phyloP scores from a whole-genome alignment of 2,329 filamentous ascomycete genomes.

The Laburnicola sp. region DNA sequence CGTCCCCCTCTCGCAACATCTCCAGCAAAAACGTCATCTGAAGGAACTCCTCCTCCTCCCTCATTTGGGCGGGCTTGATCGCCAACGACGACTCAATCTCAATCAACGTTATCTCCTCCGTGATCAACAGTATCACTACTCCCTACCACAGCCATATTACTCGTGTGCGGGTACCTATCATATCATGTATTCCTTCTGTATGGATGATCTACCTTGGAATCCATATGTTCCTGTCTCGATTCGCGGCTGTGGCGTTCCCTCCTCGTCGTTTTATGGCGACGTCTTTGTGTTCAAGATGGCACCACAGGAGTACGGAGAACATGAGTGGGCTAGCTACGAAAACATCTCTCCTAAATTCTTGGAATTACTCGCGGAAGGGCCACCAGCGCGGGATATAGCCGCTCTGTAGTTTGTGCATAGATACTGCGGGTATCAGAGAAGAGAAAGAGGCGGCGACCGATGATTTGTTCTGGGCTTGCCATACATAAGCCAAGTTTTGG shows the following conservation, averaged over 20 bases:
- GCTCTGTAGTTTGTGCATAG: too few relatives aligned
- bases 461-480: too few relatives aligned
- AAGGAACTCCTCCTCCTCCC: background rate
- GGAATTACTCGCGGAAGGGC: background rate
- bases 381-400: too few relatives aligned
- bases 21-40: too few relatives aligned
- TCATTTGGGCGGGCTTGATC: background rate
- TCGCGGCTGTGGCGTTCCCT: background rate
- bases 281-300: conserved; percentile 2
- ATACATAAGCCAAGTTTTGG: too few relatives aligned
- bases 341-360: background rate
- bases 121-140: background rate
- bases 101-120: background rate
- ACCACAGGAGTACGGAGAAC: background rate
- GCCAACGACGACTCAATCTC: background rate
- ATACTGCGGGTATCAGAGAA: background rate
- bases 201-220: conserved; percentile 4
- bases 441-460: background rate
- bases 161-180: conserved; percentile 2
- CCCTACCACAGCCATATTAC: too few relatives aligned
- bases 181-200: background rate
- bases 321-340: conserved; percentile 3
- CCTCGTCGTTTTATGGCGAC: background rate
- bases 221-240: background rate
- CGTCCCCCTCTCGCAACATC: too few relatives aligned